A percentile compares a stretch with the other conserved stretches of the same genome.
Conservation (phyloP, 768 basidiomycete species). For the Kwoniella dejecticola region DNA sequence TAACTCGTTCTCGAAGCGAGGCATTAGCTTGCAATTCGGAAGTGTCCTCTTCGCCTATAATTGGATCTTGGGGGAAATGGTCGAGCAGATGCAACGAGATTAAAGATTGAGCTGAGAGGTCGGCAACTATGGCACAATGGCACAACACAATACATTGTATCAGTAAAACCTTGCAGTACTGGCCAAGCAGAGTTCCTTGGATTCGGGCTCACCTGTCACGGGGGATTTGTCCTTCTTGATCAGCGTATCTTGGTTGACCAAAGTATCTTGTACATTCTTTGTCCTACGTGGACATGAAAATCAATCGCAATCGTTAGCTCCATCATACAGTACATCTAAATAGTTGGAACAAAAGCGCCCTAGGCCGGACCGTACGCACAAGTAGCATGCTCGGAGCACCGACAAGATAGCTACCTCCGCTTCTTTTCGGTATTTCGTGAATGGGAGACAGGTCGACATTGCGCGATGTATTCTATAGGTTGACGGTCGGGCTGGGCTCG, state of each 20-base stretch:
- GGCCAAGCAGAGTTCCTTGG: not conserved
- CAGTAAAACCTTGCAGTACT: not conserved
- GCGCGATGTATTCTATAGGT: not conserved
- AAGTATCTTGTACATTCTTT: slow-evolving; percentile 77
- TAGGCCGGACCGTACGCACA: slow-evolving; percentile 54
- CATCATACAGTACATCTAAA: not conserved
- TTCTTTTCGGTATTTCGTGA: slow-evolving; percentile 64
- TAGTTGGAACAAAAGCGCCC: not conserved
- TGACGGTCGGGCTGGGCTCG: too few species aligned
- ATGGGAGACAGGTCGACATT: slow-evolving; percentile 36
- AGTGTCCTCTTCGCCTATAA: slow-evolving; percentile 95
- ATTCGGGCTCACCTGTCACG: slow-evolving; percentile 68
- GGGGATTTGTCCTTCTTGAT: slow-evolving; percentile 90
- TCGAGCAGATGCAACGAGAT: slow-evolving; percentile 75
- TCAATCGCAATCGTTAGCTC: not conserved
- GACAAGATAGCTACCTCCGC: slow-evolving; percentile 80
- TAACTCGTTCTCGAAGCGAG: slow-evolving; percentile 67
- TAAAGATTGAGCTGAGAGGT: slow-evolving; percentile 90
- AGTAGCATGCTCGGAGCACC: slow-evolving; percentile 78
- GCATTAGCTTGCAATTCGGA: slow-evolving; percentile 66
- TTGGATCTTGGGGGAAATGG: slow-evolving; percentile 80
- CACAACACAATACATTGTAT: not conserved
- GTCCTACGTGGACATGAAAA: slow-evolving; percentile 57
- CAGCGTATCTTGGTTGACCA: slow-evolving; percentile 81
- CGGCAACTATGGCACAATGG: slow-evolving; percentile 67